Evolutionary conservation across 2,329 filamentous ascomycete species (phyloP), one percentile per base, ranked within the genome.

Genomic region (Verticillium isaacii): DNA sequence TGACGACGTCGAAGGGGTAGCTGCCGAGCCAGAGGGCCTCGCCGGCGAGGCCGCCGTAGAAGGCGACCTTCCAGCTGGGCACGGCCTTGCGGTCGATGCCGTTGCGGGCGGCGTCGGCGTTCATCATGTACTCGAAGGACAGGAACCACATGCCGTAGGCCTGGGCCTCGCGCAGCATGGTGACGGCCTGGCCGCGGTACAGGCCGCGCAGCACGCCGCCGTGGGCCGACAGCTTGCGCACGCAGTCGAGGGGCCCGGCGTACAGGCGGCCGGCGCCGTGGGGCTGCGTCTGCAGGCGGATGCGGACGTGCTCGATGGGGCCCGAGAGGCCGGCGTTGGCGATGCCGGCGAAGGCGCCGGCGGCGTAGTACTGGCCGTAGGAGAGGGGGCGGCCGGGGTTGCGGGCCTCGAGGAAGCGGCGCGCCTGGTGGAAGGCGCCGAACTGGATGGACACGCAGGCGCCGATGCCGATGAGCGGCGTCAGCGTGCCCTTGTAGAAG

Each of bases 361-460:
- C 86, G 8, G 88, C 83, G 77, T 93, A 98, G 84, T 97, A 98
- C 78, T 99, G 92, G 1, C 78, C 75, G 77, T 97, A 97, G 25
- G 85, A 85, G 65, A 69, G 64, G 89, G 81, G 56, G 80, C 79
- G 57, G 86, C 83, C 78, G 19, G 57, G 23, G 77, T 96, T 96
- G 67, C 84, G 83, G 55, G 85, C 80, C 79, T 98, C 94, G 73
- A 99, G 88, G 71, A 85, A 89, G 63, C 95, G 91, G 63, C 92
- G 91, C 9, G 94, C 93, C 72, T 90, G 89, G 82, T 97, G 93
- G 83, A 98, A 99, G 70, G 91, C 95, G 66, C 93, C 95, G 76
- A 99, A 99, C 81, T 99, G 95, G 70, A 99, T 90, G n/a, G 93
- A 97, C 56, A 95, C 93, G 75, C 95, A 99, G 68, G 95, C 95